phyloP scores from a whole-genome alignment of 306 rosid species.

The Casuarina cunninghamiana region DNA sequence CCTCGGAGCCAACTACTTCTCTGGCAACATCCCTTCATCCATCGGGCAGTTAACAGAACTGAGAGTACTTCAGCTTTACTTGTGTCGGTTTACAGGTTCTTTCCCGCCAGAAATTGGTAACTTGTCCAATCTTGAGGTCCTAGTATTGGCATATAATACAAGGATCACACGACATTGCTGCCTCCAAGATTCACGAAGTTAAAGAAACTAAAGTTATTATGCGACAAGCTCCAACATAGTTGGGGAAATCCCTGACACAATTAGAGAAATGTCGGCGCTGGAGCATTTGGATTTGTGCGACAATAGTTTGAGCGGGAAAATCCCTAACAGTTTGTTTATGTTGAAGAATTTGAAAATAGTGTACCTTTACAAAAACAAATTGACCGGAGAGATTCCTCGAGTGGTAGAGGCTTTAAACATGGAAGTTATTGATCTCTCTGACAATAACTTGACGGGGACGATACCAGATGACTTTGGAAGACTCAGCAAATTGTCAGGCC shows the following conservation, averaged over 20 bases:
- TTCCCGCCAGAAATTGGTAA: constrained; percentile 55
- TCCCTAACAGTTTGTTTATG: constrained; percentile 52
- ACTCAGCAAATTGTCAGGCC: constrained; percentile 35
- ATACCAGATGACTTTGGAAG: constrained; percentile 65
- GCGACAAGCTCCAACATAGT: constrained; percentile 38
- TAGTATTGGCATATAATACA: constrained; percentile 28
- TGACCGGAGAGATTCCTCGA: constrained; percentile 58
- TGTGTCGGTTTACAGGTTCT: constrained; percentile 42
- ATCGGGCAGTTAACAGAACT: constrained; percentile 50
- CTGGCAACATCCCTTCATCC: constrained; percentile 51
- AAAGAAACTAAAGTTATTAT: constrained; percentile 41
- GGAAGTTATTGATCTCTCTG: constrained; percentile 41
- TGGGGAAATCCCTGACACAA: constrained; percentile 55
- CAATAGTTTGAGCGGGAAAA: constrained; percentile 48
- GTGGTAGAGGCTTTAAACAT: constrained; percentile 46
- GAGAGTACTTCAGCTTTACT: constrained; percentile 27
- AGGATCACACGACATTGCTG: constrained; percentile 30
- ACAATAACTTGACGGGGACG: constrained; percentile 42
- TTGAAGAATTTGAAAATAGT: constrained; percentile 45
- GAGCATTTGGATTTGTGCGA: constrained; percentile 39
- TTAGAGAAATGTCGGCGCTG: constrained; percentile 56
- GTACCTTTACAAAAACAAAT: constrained; percentile 37
- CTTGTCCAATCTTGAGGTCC: constrained; percentile 52
- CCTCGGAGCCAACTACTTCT: constrained; percentile 45
- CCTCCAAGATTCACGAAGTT: constrained; percentile 47